Evolutionary conservation across 331 rosid species (phyloP).

Genomic region (Quercus phellos): DNA sequence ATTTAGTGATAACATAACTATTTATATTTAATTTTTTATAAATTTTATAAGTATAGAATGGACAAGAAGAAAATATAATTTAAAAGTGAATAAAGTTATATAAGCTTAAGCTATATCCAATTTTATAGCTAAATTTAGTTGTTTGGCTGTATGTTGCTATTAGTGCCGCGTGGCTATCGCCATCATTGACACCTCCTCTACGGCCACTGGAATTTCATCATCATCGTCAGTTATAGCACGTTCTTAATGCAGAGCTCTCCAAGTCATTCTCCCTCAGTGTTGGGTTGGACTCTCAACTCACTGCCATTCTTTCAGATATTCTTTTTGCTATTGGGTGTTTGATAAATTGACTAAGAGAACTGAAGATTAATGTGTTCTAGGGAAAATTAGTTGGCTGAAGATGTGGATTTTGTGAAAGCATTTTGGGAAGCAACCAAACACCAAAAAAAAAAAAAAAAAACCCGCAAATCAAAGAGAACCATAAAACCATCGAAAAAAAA

Average conservation of each 20-base stretch:
- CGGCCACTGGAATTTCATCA: conserved; percentile 22
- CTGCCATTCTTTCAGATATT: conserved; percentile 1
- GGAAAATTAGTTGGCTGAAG: too few species aligned
- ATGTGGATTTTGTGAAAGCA: neutral
- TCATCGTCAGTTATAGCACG: conserved; percentile 4
- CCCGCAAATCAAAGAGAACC: too few species aligned
- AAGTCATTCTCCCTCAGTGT: conserved; percentile 41
- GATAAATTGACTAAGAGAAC: neutral
- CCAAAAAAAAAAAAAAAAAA: too few species aligned
- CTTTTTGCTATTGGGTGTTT: neutral
- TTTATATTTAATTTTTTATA: too few species aligned
- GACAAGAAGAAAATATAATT: too few species aligned
- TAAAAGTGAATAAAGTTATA: too few species aligned
- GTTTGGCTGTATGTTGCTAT: conserved; percentile 46
- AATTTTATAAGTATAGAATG: too few species aligned
- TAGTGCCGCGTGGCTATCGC: conserved; percentile 49
- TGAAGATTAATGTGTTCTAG: neutral
- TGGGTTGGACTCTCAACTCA: conserved; percentile 50
- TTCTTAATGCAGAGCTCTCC: conserved; percentile 56
- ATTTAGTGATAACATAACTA: too few species aligned
- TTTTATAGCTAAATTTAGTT: too few species aligned
- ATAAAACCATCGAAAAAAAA: neutral
- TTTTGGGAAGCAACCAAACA: neutral
- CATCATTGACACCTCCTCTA: conserved; percentile 36
- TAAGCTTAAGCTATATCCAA: accelerated